A percentile compares a stretch with the other conserved stretches of the same genome.
Evolutionary conservation across 2,329 filamentous ascomycete species (phyloP).

Genomic region (Leptosphaerulina australis): DNA sequence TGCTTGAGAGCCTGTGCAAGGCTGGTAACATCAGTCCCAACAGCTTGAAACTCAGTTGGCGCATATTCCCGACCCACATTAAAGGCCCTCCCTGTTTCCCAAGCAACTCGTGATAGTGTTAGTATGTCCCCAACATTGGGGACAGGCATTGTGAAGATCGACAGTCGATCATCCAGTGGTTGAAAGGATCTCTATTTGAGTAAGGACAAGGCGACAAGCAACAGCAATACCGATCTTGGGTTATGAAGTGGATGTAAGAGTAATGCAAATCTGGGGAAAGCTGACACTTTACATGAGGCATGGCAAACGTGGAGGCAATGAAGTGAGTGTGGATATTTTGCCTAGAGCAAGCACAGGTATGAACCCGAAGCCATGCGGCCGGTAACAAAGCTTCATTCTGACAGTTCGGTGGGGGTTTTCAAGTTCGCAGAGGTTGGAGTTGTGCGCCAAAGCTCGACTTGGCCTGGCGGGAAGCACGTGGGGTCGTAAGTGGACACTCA

Average conservation of each 20-base stretch:
- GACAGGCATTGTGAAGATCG: constrained; percentile 34
- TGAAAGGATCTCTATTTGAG: not conserved
- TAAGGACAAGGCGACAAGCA: not conserved
- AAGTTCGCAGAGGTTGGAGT: constrained; percentile 22
- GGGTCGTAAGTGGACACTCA: constrained; percentile 25
- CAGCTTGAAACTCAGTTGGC: constrained; percentile 51
- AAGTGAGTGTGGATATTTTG: constrained; percentile 14
- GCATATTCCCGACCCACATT: constrained; percentile 49
- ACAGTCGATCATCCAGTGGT: not conserved
- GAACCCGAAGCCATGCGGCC: constrained; percentile 31
- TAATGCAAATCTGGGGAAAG: constrained; percentile 23
- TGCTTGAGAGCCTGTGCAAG: constrained; percentile 53
- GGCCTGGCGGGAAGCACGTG: constrained; percentile 32
- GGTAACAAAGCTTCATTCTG: constrained; percentile 25
- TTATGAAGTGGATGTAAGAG: not conserved
- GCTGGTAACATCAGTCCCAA: constrained; percentile 51
- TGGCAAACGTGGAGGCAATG: constrained; percentile 31
- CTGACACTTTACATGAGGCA: constrained; percentile 29
- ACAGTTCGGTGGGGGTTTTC: constrained; percentile 18
- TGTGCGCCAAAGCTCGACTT: constrained; percentile 16
- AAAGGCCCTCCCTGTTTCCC: constrained; percentile 55
- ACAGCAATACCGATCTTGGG: not conserved
- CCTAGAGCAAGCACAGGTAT: constrained; percentile 17
- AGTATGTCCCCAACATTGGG: constrained; percentile 53
- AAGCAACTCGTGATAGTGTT: constrained; percentile 55